Conservation (phyloP, 139 green algal species). For the Bryopsis sp. region DNA sequence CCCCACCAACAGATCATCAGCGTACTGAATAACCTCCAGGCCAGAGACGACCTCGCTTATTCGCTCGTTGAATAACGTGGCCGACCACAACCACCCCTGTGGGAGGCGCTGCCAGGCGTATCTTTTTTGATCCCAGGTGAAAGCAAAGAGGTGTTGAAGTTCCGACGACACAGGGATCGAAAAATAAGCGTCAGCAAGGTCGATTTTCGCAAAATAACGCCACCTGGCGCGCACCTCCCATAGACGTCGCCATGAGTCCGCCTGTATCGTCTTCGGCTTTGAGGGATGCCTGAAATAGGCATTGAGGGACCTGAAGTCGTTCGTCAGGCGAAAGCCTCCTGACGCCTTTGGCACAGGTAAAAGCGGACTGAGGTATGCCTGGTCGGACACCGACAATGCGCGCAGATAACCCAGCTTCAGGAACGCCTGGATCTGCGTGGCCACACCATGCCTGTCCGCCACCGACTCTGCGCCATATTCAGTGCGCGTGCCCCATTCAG, state of each 20-base stretch:
- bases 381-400: neutral
- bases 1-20: constrained; percentile 15
- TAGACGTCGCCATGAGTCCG: constrained; percentile 8
- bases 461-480: neutral
- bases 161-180: neutral
- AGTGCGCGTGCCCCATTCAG: neutral
- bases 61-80: constrained; percentile 12
- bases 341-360: neutral
- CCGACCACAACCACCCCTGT: constrained; percentile 15
- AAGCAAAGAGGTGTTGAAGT: neutral
- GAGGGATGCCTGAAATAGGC: constrained; percentile 11
- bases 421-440: constrained; percentile 1
- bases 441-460: neutral
- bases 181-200: constrained; percentile 18
- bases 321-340: constrained; percentile 11
- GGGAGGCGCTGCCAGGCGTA: constrained; percentile 9
- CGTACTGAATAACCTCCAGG: neutral
- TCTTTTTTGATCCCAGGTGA: neutral
- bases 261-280: neutral
- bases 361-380: neutral
- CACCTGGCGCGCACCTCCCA: constrained; percentile 3
- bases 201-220: constrained; percentile 9
- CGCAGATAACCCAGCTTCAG: constrained; percentile 5
- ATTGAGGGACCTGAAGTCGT: constrained; percentile 14
- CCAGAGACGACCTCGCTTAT: constrained; percentile 9